Base-by-base conservation (phyloP, 768 basidiomycete species). In the Lactarius akahatsu region DNA sequence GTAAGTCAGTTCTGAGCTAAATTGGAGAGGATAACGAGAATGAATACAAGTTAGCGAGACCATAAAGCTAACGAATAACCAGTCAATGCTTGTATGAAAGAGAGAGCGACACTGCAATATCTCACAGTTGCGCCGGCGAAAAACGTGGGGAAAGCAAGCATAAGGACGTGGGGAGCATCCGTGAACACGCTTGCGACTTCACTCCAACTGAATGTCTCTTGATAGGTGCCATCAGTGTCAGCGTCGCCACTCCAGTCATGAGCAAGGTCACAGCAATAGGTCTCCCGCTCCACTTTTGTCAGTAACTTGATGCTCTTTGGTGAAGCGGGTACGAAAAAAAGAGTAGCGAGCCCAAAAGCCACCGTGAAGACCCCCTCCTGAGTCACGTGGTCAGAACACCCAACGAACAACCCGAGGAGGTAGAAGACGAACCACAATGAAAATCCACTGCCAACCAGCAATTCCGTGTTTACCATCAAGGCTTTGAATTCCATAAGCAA, bases 381-480 rank as follows among this genome's bases (percentile, higher is more conserved):
- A 41, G 38, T 47, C 18, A 56, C 54, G 26, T 36, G 47, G 36
- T 38, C 13, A 13, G 28, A 56, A 3, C 28, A 8, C 1, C 0
- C 9, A 56, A 58, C 2, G 11, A 2, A 40, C 15, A 13, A 11
- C 32, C 32, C 32, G 32, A 32, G 28, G 32, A 32, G 28, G 11
- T 3, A 50, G 2, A 43, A 7, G 2, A 64, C 73, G 1, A 73
- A 83, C 82, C 32, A 87, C 76, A 62, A 86, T 84, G 73, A 87
- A 86, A 54, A 88, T 83, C 87, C 86, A 90, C 16, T 83, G 78
- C 87, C 87, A 89, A 0, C 83, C 87, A 2, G 82, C 77, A 64
- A 75, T 79, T 3, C 84, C 82, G 2, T 81, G 79, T 18, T 80
- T 74, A 8, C 84, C 84, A 50, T 85, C 74, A 79, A 90, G 84